Evolutionary conservation across 192 early-diverging fungal genomes (phyloP).

Genomic region (Kickxella alabastrina): DNA sequence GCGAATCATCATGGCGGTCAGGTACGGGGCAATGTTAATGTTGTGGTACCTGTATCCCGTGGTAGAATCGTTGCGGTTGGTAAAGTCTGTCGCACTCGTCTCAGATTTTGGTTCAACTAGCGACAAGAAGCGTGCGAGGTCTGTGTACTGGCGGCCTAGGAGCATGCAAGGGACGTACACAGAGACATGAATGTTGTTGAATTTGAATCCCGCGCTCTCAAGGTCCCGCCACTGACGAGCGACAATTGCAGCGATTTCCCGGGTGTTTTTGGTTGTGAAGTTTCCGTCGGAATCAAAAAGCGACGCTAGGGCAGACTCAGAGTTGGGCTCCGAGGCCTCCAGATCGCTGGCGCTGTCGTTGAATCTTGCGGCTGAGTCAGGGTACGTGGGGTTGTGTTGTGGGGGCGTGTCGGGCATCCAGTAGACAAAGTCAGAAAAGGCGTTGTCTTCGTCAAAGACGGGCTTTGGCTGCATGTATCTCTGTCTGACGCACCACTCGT

Average conservation of each 20-base stretch:
- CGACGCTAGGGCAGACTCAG: background rate
- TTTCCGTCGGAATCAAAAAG: conserved; percentile 6
- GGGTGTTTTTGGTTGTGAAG: conserved; percentile 5
- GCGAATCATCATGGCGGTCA: conserved; percentile 13
- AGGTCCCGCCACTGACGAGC: conserved; percentile 27
- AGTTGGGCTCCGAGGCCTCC: background rate
- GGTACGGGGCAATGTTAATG: conserved; percentile 12
- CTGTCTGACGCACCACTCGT: conserved; percentile 10
- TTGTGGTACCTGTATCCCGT: conserved; percentile 27
- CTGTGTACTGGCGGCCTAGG: conserved; percentile 33
- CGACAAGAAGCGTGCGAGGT: conserved; percentile 29
- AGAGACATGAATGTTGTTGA: conserved; percentile 42
- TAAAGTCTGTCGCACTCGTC: background rate
- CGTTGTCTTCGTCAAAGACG: background rate
- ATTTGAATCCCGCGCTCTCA: conserved; percentile 31
- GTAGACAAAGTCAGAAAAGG: conserved; percentile 21
- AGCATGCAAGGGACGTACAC: conserved; percentile 45
- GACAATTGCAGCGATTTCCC: conserved; percentile 22
- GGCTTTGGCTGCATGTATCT: conserved; percentile 8
- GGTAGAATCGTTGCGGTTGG: background rate
- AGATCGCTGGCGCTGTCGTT: background rate
- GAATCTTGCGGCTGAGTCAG: background rate
- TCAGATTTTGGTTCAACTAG: conserved; percentile 17
- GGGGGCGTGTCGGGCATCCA: conserved; percentile 18
- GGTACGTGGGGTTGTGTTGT: background rate